Conservation (phyloP, 768 basidiomycete species). For the Mycena sanguinolenta region DNA sequence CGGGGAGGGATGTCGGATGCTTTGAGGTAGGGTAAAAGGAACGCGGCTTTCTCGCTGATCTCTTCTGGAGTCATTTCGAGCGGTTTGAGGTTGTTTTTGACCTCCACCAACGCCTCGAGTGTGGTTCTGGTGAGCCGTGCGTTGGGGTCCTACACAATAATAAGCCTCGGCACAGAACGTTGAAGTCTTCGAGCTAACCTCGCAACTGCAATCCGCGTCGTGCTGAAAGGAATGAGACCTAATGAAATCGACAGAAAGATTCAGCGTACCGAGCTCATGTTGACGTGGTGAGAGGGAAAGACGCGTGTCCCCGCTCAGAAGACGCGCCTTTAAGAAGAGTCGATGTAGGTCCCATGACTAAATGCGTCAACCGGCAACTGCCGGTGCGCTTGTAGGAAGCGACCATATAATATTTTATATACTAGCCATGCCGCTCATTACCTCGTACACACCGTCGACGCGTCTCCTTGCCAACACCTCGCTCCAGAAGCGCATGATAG, state of each 20-base stretch:
- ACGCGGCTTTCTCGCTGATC: slow-evolving; percentile 22
- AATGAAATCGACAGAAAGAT: neutral
- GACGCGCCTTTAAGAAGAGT: slow-evolving; percentile 23
- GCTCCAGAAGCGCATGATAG: slow-evolving; percentile 92
- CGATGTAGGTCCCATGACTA: slow-evolving; percentile 10
- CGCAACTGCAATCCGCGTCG: slow-evolving; percentile 28
- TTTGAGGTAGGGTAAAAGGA: slow-evolving; percentile 28
- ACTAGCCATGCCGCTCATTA: too few species aligned
- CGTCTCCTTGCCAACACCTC: slow-evolving; percentile 69
- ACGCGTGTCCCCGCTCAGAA: slow-evolving; percentile 5
- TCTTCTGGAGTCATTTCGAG: slow-evolving; percentile 25
- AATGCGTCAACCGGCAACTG: too few species aligned
- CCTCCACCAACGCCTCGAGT: slow-evolving; percentile 17
- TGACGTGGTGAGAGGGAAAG: neutral
- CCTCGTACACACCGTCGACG: slow-evolving; percentile 71
- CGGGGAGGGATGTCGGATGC: slow-evolving; percentile 30
- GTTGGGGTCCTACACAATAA: slow-evolving; percentile 27
- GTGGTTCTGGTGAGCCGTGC: slow-evolving; percentile 30
- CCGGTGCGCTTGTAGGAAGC: too few species aligned
- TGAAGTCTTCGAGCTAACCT: neutral
- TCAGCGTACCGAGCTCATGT: slow-evolving; percentile 19
- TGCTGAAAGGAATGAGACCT: slow-evolving; percentile 4
- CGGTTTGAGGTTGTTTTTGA: slow-evolving; percentile 16
- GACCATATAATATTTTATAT: too few species aligned
- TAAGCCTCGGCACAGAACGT: too few species aligned